Base-by-base conservation (phyloP, 306 rosid genomes). In the Sicyos baderoa region DNA sequence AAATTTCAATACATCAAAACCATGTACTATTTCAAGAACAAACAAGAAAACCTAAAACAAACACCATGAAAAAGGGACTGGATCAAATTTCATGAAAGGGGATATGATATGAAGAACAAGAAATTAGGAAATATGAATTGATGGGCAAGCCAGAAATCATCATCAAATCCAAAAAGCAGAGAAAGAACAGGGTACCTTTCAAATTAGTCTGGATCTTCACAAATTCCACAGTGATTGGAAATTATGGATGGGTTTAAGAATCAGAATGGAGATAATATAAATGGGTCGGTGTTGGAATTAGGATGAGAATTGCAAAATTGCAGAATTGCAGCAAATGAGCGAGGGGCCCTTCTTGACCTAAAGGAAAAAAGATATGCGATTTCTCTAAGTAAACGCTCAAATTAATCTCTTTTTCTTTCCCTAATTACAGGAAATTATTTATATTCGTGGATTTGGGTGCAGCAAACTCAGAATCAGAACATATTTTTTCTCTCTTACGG, bases 11-110 rank as follows among this genome's bases (percentile, higher is more conserved):
- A 42, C 44, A 1, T n/a, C 29, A 25, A 25, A 25, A 25, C 29
- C 29, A 25, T 25, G 29, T 3, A 25, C 29, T 25, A 25, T 25
- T 25, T 25, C 29, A 25, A 22, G 0, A 12, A n/a, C 44, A n/a
- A 29, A 11, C 5, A 45, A 5, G 61, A 73, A 29, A 48, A 21
- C 68, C 70, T 71, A 15, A n/a, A n/a, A 75, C 22, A 67, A 70
- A 66, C 51, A 55, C 73, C 70, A 56, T 50, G 3, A 16, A 18
- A 70, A 47, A 8, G 21, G 53, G 40, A 10, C 25, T 68, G 19
- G 22, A 4, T 19, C 49, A 23, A 49, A 9, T 5, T 45, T 66
- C 9, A 7, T 53, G 22, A 29, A 29, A 25, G 3, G 29, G 29
- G 29, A 6, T 16, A 2, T 2, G 4, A 9, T 4, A 7, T 5